Percentiles rank a stretch among this genome's conserved stretches.
Evolutionary conservation across 1,284 basidiomycete species (phyloP).

Genomic region (Gomphus bonarii): DNA sequence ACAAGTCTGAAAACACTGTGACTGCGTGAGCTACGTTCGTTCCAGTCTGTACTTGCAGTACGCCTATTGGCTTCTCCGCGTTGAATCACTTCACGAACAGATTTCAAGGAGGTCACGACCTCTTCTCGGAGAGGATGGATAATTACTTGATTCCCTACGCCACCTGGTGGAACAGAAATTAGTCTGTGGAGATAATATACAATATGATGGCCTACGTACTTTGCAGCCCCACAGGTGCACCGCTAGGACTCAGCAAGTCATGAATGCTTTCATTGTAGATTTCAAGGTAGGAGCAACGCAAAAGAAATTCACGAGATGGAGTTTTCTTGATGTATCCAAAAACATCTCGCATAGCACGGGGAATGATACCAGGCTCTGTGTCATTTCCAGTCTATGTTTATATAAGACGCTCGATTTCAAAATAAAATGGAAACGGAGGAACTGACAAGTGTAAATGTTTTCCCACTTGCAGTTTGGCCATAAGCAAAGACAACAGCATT

Average conservation of each 20-base stretch:
- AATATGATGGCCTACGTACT: slow-evolving; percentile 25
- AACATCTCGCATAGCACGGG: slow-evolving; percentile 81
- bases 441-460: slow-evolving; percentile 80
- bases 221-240: slow-evolving; percentile 60
- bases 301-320: slow-evolving; percentile 79
- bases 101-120: slow-evolving; percentile 83
- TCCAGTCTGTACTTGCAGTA: slow-evolving; percentile 96
- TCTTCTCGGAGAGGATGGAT: slow-evolving; percentile 78
- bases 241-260: slow-evolving; percentile 70
- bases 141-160: slow-evolving; percentile 38
- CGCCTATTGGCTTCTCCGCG: slow-evolving; percentile 83
- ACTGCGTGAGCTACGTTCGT: slow-evolving; percentile 84
- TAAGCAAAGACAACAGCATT: slow-evolving; percentile 95
- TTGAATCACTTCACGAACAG: slow-evolving; percentile 75
- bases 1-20: slow-evolving; percentile 91
- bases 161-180: neutral
- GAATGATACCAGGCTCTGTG: slow-evolving; percentile 88
- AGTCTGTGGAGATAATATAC: neutral
- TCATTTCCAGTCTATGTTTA: slow-evolving; percentile 44
- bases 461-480: slow-evolving; percentile 84
- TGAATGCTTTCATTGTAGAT: slow-evolving; percentile 95
- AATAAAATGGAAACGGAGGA: neutral
- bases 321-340: slow-evolving; percentile 67
- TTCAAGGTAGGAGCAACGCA: slow-evolving; percentile 91
- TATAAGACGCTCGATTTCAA: slow-evolving; percentile 6